phyloP scores from a whole-genome alignment of 768 basidiomycete genomes.

The Amanita brunnescens region DNA sequence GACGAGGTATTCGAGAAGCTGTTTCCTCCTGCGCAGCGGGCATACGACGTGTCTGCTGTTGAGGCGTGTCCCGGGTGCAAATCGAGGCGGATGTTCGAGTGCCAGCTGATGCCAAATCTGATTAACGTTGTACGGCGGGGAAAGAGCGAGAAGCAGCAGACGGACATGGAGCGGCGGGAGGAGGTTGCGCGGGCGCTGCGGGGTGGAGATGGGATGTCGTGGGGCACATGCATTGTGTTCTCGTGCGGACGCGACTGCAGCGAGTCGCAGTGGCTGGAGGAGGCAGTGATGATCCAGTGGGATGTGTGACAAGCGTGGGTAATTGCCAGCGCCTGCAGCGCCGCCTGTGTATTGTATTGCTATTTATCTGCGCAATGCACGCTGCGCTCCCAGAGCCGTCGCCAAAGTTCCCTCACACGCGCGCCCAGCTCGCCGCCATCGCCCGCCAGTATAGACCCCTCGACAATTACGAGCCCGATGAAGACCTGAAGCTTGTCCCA shows the following conservation, averaged over 20 bases:
- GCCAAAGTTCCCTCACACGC: constrained; percentile 68
- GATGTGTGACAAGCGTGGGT: constrained; percentile 21
- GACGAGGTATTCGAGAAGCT: constrained; percentile 64
- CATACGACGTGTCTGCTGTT: constrained; percentile 46
- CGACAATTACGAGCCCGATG: constrained; percentile 43
- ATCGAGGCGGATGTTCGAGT: constrained; percentile 72
- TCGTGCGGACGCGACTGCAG: constrained; percentile 78
- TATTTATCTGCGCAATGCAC: not conserved
- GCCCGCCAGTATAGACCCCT: constrained; percentile 61
- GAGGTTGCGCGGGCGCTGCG: too few relatives aligned
- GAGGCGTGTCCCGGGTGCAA: constrained; percentile 63
- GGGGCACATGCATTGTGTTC: constrained; percentile 89
- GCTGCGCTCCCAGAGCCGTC: too few relatives aligned
- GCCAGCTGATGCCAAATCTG: constrained; percentile 91
- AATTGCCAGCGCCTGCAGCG: too few relatives aligned
- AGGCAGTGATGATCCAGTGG: constrained; percentile 69
- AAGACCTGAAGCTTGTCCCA: constrained; percentile 43
- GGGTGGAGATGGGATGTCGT: constrained; percentile 61
- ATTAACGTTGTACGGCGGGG: constrained; percentile 54
- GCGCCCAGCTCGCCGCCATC: constrained; percentile 70
- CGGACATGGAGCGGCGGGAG: too few relatives aligned
- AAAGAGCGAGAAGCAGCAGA: constrained; percentile 12
- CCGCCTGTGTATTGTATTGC: too few relatives aligned
- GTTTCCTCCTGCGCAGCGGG: constrained; percentile 55
- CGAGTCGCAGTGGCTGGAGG: constrained; percentile 66